These are phyloP conservation scores for Prillingera fragicola DNA, from an alignment of 1,284 basidiomycete genomes.

Conservation along the genomic window DNA sequence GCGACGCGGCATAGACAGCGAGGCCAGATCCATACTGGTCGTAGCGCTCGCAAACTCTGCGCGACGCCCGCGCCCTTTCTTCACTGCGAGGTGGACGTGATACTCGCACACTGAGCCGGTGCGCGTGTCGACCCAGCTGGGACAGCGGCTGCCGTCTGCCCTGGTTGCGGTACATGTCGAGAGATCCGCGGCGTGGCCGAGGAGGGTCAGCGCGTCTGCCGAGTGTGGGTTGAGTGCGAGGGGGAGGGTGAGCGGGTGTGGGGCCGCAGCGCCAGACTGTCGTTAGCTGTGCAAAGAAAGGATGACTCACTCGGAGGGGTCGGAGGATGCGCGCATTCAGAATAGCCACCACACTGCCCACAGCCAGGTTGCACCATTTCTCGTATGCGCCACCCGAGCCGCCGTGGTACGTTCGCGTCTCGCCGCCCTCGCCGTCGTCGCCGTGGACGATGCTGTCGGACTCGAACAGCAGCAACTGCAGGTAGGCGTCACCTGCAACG, in stretches of 20 bases:
- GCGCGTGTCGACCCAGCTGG: constrained; percentile 79
- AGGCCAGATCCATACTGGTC: constrained; percentile 22
- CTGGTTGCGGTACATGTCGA: constrained; percentile 72
- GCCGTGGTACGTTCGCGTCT: constrained; percentile 64
- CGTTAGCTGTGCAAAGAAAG: not conserved
- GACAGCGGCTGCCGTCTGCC: constrained; percentile 73
- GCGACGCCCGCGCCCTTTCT: constrained; percentile 62
- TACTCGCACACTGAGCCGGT: constrained; percentile 75
- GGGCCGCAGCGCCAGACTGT: constrained; percentile 34
- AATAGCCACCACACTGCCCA: constrained; percentile 83
- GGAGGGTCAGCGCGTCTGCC: constrained; percentile 68
- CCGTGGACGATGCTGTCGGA: constrained; percentile 58
- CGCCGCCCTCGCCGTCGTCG: constrained; percentile 47
- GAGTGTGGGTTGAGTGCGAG: constrained; percentile 82
- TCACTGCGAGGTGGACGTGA: constrained; percentile 75
- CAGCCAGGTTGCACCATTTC: constrained; percentile 66
- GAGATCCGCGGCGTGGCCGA: constrained; percentile 80
- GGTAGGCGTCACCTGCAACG: constrained; percentile 70
- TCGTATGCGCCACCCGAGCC: constrained; percentile 92
- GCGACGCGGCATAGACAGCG: constrained; percentile 13
- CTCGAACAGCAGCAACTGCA: constrained; percentile 82
- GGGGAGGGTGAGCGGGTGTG: constrained; percentile 71
- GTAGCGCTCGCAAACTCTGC: constrained; percentile 60
- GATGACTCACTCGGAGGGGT: constrained; percentile 63
- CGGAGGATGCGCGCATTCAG: constrained; percentile 82